A percentile compares a stretch with the other conserved stretches of the same genome.
Conservation (phyloP, 2,329 filamentous ascomycete species). For the Cladosporium halotolerans region DNA sequence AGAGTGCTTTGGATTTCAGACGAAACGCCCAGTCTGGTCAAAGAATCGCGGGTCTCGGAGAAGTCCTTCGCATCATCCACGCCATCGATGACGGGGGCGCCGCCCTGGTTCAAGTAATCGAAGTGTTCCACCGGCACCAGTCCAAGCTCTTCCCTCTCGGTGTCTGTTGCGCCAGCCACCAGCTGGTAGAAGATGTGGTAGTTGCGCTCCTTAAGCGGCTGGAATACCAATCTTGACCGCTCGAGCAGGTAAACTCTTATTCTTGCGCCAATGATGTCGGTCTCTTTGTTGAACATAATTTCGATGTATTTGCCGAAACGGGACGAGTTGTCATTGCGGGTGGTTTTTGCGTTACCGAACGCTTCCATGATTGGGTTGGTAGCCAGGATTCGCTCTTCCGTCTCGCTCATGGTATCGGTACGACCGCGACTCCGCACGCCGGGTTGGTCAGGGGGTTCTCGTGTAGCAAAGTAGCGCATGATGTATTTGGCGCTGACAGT, state of each 20-base stretch:
- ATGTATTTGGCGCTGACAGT: conserved; percentile 99
- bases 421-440: conserved; percentile 69
- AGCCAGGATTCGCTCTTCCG: conserved; percentile 94
- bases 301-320: conserved; percentile 98
- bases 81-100: conserved; percentile 82
- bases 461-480: conserved; percentile 98
- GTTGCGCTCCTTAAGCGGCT: conserved; percentile 83
- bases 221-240: conserved; percentile 91
- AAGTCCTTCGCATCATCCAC: conserved; percentile 96
- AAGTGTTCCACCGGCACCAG: conserved; percentile 82
- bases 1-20: conserved; percentile 71
- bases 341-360: conserved; percentile 96
- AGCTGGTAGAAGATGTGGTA: conserved; percentile 98
- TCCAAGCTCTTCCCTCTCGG: conserved; percentile 71
- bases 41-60: conserved; percentile 74
- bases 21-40: conserved; percentile 80
- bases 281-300: conserved; percentile 83
- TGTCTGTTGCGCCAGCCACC: conserved; percentile 75
- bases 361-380: conserved; percentile 99
- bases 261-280: conserved; percentile 89
- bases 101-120: conserved; percentile 93
- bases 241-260: conserved; percentile 98
- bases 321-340: conserved; percentile 97
- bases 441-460: conserved; percentile 86
- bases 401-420: conserved; percentile 83